Percentiles rank a stretch among this genome's conserved stretches.
These are phyloP conservation scores for Candida insectorum DNA, from an alignment of 805 yeast genomes.

Conservation along the genomic window DNA sequence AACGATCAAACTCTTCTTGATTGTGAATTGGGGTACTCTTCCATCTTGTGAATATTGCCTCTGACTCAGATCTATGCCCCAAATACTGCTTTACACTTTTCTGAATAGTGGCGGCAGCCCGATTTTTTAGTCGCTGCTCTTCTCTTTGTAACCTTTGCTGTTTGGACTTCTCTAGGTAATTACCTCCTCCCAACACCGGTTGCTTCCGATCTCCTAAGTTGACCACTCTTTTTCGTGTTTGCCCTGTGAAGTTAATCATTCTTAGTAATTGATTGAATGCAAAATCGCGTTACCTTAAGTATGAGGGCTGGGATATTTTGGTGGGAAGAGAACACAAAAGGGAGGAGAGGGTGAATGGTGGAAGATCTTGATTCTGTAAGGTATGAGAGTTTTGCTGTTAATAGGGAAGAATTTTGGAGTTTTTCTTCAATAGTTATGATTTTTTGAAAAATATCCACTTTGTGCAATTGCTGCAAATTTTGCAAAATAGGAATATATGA, in stretches of 20 bases:
- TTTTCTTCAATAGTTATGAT: too few relatives aligned
- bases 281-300: too few relatives aligned
- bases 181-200: constrained; percentile 23
- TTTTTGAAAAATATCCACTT: too few relatives aligned
- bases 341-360: too few relatives aligned
- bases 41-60: constrained; percentile 15
- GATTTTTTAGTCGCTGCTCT: constrained; percentile 43
- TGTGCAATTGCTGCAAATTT: too few relatives aligned
- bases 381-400: too few relatives aligned
- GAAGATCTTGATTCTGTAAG: too few relatives aligned
- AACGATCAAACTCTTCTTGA: constrained; percentile 14
- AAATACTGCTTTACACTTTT: constrained; percentile 39
- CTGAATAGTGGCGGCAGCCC: constrained; percentile 53
- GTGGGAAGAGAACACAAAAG: too few relatives aligned
- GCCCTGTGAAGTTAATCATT: constrained; percentile 65
- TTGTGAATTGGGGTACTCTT: neutral
- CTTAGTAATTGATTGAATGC: too few relatives aligned
- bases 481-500: too few relatives aligned
- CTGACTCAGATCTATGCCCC: constrained; percentile 24
- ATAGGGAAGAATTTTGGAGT: too few relatives aligned
- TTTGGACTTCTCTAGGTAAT: constrained; percentile 60
- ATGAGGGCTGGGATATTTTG: too few relatives aligned
- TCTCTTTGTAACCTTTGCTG: constrained; percentile 67
- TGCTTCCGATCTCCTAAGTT: constrained; percentile 55
- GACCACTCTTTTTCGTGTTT: constrained; percentile 55